phyloP scores from a whole-genome alignment of 208 protist species.

The Naegleria gruberi region DNA sequence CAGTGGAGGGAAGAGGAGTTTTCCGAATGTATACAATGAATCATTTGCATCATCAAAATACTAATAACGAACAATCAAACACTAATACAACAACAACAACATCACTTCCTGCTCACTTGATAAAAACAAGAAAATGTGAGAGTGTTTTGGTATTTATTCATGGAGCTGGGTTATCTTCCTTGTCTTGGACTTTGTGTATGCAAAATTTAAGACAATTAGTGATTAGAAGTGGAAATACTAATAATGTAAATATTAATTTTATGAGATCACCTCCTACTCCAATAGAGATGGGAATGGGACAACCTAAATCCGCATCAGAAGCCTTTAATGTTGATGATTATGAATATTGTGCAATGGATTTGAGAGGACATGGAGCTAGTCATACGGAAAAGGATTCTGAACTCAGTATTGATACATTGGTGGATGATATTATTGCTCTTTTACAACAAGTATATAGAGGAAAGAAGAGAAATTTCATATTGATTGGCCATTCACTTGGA shows the following conservation, averaged over 20 bases:
- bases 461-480: constrained; percentile 45
- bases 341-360: constrained; percentile 51
- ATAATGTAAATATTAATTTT: neutral
- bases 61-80: too few species aligned
- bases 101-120: neutral
- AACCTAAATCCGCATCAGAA: neutral
- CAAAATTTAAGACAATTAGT: constrained; percentile 34
- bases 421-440: constrained; percentile 54
- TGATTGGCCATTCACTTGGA: constrained; percentile 73
- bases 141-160: constrained; percentile 74
- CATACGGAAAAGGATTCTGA: constrained; percentile 45
- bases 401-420: constrained; percentile 55
- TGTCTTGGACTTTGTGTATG: constrained; percentile 56
- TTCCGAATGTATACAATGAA: neutral
- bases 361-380: constrained; percentile 72
- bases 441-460: constrained; percentile 42
- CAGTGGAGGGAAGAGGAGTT: neutral
- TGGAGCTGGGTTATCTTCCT: constrained; percentile 68
- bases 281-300: neutral
- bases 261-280: neutral
- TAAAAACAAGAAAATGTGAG: neutral
- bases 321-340: neutral
- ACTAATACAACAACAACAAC: neutral
- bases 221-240: neutral
- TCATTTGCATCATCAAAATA: neutral